A percentile compares a stretch with the other conserved stretches of the same genome.
Conservation (phyloP, 805 yeast genomes). For the Saturnispora mendoncae region DNA sequence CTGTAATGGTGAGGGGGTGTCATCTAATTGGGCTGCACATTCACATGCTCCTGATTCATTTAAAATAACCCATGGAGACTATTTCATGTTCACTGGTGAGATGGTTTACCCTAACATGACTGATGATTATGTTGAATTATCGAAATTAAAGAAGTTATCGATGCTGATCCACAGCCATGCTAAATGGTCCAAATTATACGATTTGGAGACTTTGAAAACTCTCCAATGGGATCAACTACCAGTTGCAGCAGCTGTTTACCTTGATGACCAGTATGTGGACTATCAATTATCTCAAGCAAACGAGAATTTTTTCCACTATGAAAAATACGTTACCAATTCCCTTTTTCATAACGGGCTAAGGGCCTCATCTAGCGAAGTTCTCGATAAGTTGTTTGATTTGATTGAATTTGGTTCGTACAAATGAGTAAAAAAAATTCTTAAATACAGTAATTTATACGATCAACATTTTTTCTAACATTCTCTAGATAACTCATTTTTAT, state of each 20-base stretch:
- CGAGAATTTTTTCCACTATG: constrained; percentile 22
- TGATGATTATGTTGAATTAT: constrained; percentile 39
- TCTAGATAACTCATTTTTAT: too few species aligned
- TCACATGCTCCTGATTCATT: constrained; percentile 22
- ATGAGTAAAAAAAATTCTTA: constrained; percentile 14
- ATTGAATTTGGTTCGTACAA: constrained; percentile 28
- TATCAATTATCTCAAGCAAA: constrained; percentile 29
- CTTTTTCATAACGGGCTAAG: constrained; percentile 44
- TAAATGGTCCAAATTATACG: constrained; percentile 22
- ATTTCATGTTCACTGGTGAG: constrained; percentile 19
- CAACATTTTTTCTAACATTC: too few species aligned
- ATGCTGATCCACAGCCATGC: constrained; percentile 26
- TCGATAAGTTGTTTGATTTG: constrained; percentile 33
- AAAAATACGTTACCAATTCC: constrained; percentile 38
- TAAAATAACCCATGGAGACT: constrained; percentile 4
- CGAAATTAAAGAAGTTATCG: constrained; percentile 34
- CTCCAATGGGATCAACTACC: constrained; percentile 24
- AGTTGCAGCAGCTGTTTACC: constrained; percentile 42
- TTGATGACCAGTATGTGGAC: constrained; percentile 45
- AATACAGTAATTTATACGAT: too few species aligned
- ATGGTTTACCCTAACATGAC: constrained; percentile 38
- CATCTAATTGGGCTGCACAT: constrained; percentile 43
- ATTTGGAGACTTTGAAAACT: constrained; percentile 18
- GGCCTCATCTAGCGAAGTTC: constrained; percentile 32
- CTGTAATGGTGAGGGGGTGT: constrained; percentile 33